Percentiles rank a stretch among this genome's conserved stretches.
These are phyloP conservation scores for Xylaria sp. DNA, from an alignment of 2,329 filamentous ascomycete species.

Conservation along the genomic window DNA sequence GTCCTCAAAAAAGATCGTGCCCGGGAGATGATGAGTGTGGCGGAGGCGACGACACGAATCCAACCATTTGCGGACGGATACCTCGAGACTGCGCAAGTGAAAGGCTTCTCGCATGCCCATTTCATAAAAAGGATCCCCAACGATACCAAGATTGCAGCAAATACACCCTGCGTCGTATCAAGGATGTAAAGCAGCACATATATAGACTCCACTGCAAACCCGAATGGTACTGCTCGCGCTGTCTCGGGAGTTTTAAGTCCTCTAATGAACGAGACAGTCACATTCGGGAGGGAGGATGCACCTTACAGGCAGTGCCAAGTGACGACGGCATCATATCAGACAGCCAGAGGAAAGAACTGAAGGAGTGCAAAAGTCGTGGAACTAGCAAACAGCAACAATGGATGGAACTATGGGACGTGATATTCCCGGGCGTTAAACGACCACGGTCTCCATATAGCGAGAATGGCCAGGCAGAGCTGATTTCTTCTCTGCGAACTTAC, in stretches of 20 bases:
- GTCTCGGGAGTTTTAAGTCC: slow-evolving; percentile 10
- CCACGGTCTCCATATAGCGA: slow-evolving; percentile 21
- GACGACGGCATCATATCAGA: slow-evolving; percentile 17
- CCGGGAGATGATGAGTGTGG: not conserved
- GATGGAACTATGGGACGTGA: slow-evolving; percentile 20
- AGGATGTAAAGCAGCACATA: slow-evolving; percentile 32
- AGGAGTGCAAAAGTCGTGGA: slow-evolving; percentile 16
- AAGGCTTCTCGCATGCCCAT: slow-evolving; percentile 18
- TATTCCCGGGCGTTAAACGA: slow-evolving; percentile 14
- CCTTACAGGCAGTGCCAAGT: slow-evolving; percentile 4
- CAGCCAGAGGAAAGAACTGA: slow-evolving; percentile 13
- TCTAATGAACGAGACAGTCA: slow-evolving; percentile 15
- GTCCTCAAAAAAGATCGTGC: slow-evolving; percentile 3
- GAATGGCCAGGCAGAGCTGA: slow-evolving; percentile 4
- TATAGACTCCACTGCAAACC: slow-evolving; percentile 30
- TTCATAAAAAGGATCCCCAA: slow-evolving; percentile 23
- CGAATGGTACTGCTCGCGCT: slow-evolving; percentile 22
- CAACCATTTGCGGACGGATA: not conserved
- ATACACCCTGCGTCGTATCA: slow-evolving; percentile 21
- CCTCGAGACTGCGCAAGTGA: not conserved
- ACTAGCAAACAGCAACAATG: slow-evolving; percentile 21
- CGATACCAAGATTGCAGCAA: slow-evolving; percentile 12
- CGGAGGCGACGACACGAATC: not conserved
- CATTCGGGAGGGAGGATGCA: slow-evolving; percentile 12
- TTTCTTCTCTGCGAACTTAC: slow-evolving; percentile 14